Percentiles rank a stretch among this genome's conserved stretches.
phyloP scores from a whole-genome alignment of 116 monocot species.

The Dioscorea cayenensis region DNA sequence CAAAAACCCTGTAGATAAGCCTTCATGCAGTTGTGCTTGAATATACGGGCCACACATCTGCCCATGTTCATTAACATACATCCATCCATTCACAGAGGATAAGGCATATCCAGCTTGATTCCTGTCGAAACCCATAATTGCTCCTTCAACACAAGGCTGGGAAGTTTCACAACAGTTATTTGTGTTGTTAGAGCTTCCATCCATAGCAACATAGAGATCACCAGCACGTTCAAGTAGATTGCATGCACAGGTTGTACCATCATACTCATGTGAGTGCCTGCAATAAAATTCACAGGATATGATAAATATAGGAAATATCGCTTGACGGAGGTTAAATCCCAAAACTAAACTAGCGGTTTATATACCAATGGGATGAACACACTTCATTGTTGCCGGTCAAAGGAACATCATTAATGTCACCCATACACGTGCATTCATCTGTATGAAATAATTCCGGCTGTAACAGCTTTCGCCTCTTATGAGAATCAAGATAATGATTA shows the following conservation, averaged over 20 bases:
- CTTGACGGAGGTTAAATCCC: not conserved
- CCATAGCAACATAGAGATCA: conserved; percentile 31
- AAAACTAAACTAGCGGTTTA: not conserved
- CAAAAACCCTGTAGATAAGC: conserved; percentile 77
- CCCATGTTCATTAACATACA: conserved; percentile 74
- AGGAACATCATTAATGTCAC: conserved; percentile 17
- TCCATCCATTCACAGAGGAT: conserved; percentile 55
- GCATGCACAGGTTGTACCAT: conserved; percentile 12
- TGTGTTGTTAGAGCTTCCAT: conserved; percentile 26
- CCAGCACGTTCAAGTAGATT: conserved; percentile 11
- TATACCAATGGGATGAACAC: conserved; percentile 19
- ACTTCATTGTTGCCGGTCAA: conserved; percentile 4
- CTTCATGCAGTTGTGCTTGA: conserved; percentile 64
- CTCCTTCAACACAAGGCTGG: conserved; percentile 9
- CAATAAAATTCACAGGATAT: not conserved
- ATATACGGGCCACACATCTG: conserved; percentile 90
- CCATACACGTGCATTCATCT: conserved; percentile 13
- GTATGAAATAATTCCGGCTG: conserved; percentile 9
- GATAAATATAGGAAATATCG: not conserved
- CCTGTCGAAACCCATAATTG: not conserved
- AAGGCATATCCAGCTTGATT: conserved; percentile 19
- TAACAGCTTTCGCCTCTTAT: conserved; percentile 31
- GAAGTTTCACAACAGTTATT: conserved; percentile 11
- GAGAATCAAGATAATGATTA: conserved; percentile 6
- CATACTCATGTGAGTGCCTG: conserved; percentile 19